Conservation (phyloP, 2,329 filamentous ascomycete genomes). For the Alternaria sp. region DNA sequence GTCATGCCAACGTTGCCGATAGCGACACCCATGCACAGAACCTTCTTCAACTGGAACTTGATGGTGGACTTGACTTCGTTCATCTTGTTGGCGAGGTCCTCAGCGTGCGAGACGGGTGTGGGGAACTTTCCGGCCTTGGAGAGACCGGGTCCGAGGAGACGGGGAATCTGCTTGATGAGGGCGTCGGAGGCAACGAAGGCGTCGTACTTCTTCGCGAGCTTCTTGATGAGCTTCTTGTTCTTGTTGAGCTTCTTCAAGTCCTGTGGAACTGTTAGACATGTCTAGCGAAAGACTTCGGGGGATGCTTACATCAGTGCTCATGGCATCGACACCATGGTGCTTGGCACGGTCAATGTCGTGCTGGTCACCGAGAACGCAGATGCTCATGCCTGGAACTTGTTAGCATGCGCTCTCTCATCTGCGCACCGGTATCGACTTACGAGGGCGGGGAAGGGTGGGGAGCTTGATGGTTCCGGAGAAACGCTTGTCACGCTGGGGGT, state of each 20-base stretch:
- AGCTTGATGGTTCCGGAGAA: slow-evolving; percentile 99
- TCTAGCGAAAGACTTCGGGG: background rate
- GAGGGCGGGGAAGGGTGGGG: slow-evolving; percentile 81
- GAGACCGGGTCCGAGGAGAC: slow-evolving; percentile 82
- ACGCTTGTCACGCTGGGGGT: slow-evolving; percentile 99
- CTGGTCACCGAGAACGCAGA: slow-evolving; percentile 84
- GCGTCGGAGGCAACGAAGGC: slow-evolving; percentile 97
- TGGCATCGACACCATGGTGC: slow-evolving; percentile 97
- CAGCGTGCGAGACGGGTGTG: slow-evolving; percentile 94
- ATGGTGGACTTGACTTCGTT: slow-evolving; percentile 99
- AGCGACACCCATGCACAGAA: slow-evolving; percentile 99
- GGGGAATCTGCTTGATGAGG: slow-evolving; percentile 99
- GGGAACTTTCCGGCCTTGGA: slow-evolving; percentile 96
- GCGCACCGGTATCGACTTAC: slow-evolving; percentile 18
- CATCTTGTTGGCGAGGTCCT: slow-evolving; percentile 94
- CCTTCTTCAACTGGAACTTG: slow-evolving; percentile 99
- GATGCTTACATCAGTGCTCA: slow-evolving; percentile 76
- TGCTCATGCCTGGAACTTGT: slow-evolving; percentile 30
- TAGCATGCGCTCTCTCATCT: slow-evolving; percentile 3
- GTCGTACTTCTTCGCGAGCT: slow-evolving; percentile 99
- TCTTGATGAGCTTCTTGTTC: slow-evolving; percentile 99
- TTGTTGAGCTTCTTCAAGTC: slow-evolving; percentile 99
- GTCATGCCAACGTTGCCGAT: slow-evolving; percentile 99
- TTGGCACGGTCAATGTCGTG: slow-evolving; percentile 99
- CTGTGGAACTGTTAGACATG: slow-evolving; percentile 11